These are phyloP conservation scores for Wickerhamomyces silvicola DNA, from an alignment of 805 yeast species.

Conservation along the genomic window DNA sequence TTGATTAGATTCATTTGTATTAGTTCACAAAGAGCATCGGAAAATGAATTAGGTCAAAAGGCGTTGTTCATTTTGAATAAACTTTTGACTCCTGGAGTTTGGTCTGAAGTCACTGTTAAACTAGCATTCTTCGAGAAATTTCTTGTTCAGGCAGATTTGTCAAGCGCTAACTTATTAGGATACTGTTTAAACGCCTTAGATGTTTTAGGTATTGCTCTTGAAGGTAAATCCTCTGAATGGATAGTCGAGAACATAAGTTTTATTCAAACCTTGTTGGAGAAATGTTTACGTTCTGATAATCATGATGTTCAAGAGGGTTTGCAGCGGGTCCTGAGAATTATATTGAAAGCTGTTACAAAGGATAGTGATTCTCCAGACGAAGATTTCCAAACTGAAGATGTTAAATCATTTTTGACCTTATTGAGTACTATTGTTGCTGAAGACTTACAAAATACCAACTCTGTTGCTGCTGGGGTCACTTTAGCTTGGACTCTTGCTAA, in stretches of 20 bases:
- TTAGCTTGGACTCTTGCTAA: constrained; percentile 75
- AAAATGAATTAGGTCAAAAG: constrained; percentile 72
- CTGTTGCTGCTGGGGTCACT: constrained; percentile 84
- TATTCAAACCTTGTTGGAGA: constrained; percentile 69
- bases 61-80: constrained; percentile 75
- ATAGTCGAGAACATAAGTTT: constrained; percentile 62
- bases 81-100: constrained; percentile 61
- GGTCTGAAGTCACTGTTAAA: constrained; percentile 89
- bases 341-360: constrained; percentile 57
- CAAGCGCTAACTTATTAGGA: constrained; percentile 60
- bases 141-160: constrained; percentile 69
- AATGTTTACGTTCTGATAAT: constrained; percentile 74
- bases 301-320: constrained; percentile 83
- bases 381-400: constrained; percentile 55
- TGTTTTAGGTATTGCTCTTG: constrained; percentile 76
- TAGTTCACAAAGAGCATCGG: constrained; percentile 78
- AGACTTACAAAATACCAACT: constrained; percentile 64
- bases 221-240: constrained; percentile 75
- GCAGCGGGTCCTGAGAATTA: constrained; percentile 65
- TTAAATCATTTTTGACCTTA: constrained; percentile 52
- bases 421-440: constrained; percentile 69
- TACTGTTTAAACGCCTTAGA: constrained; percentile 87
- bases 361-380: constrained; percentile 38
- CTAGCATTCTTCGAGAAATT: constrained; percentile 84
- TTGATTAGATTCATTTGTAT: constrained; percentile 83